Base-by-base conservation (phyloP, 352 stramenopile genomes). In the Pythium brachiatum region DNA sequence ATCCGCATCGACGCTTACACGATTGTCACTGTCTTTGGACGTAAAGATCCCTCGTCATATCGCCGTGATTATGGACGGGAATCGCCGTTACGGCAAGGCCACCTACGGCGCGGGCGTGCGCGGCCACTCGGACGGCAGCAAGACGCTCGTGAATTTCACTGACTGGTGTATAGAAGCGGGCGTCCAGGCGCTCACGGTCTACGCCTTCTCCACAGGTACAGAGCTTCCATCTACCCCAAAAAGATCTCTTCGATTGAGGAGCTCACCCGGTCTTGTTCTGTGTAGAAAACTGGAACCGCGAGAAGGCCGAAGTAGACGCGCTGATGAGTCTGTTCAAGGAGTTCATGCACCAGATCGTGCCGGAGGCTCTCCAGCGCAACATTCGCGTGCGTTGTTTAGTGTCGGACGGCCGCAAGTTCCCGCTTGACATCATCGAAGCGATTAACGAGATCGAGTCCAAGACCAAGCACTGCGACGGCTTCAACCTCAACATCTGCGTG, bases 31-130 rank as follows among this genome's bases (percentile, higher is more conserved):
- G 29, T 9, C 9, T 13, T 53, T 58, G 23, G 15, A 25, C 23
- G 16, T 21, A 7, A 50, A 91, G 72, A 83, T 91, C 41, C 86
- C 86, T 1, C 69, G 76, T 11, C 96, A 99, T 57, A 88, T 99
- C 20, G 96, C 94, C 0, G 89, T 98, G 53, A 98, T 99, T 64
- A 98, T 98, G 80, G 96, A 99, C 64, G 96, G 96, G 38, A 99
- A 99, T 68, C 88, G 93, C 32, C 89, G 96, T 54, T 98, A 97
- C 76, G 94, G 95, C 4, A 94, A 92, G 60, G 76, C 62, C 18
- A 91, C 82, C 38, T 94, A 94, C 61, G 87, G 87, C 25, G 65
- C 75, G 0, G 78, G 82, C 0, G 72, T 94, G 34, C 74, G 79
- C 69, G 97, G 97, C 48, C 97, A 99, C 70, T 92, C 88, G 68